phyloP scores from a whole-genome alignment of 139 green algal species.

The Desmodesmus armatus region DNA sequence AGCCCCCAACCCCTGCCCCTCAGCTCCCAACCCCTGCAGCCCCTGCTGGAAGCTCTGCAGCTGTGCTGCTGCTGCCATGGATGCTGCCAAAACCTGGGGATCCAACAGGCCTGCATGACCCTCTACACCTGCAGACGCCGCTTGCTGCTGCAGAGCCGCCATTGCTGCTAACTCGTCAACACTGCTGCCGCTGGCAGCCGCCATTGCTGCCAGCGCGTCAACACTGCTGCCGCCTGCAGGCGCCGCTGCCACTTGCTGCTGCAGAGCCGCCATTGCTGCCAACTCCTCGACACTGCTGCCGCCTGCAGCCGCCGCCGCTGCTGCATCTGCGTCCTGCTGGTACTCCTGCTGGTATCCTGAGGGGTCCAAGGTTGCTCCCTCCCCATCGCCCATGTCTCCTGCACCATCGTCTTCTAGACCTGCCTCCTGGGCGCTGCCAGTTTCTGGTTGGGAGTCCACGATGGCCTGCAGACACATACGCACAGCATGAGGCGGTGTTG shows the following conservation, averaged over 20 bases:
- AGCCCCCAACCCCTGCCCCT: too few relatives aligned
- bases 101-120: too few relatives aligned
- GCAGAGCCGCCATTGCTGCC: not conserved
- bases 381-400: not conserved
- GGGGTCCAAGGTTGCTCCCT: not conserved
- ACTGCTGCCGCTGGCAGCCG: constrained; percentile 6
- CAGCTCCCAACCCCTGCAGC: too few relatives aligned
- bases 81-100: not conserved
- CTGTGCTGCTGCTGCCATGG: not conserved
- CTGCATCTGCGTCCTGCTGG: too few relatives aligned
- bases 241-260: not conserved
- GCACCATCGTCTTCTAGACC: not conserved
- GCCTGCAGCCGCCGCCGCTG: too few relatives aligned
- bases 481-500: not conserved
- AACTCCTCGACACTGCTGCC: not conserved
- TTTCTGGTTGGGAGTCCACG: not conserved
- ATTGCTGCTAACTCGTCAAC: not conserved
- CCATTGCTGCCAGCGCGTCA: not conserved
- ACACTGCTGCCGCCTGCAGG: not conserved
- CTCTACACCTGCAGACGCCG: not conserved
- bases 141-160: not conserved
- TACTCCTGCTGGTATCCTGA: not conserved
- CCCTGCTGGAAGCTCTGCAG: too few relatives aligned
- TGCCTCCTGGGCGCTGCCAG: not conserved
- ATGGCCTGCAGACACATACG: not conserved